Evolutionary conservation across 768 basidiomycete species (phyloP), one percentile per base, ranked within the genome.

Genomic region (Serendipita sp.): DNA sequence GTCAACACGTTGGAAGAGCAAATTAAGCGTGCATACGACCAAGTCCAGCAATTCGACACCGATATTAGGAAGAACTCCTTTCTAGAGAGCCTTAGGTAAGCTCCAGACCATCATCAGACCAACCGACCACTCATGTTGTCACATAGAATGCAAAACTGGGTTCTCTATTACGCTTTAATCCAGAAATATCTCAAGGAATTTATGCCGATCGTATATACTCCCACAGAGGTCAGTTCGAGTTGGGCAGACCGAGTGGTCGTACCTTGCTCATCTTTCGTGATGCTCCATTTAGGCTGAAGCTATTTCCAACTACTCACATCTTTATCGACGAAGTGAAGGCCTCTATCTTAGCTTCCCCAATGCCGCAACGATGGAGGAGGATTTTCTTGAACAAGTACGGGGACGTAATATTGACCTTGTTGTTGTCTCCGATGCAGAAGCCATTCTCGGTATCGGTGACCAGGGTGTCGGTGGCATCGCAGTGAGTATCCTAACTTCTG

Each of bases 351-450:
- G 82, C 1, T 83, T 82, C 65, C 73, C 80, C 0, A 71, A 84
- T 65, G 74, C 76, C 64, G 81, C 88, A 44, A 71, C 75, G 4
- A 90, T 91, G 85, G 87, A 90, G 67, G 78, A 83, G 65, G 83
- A 84, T 65, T 88, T 88, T 68, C 71, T 90, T 24, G 84, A 85
- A 67, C 80, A 82, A 67, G 84, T 80, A 1, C 75, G 74, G 34
- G 82, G 79, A 4, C 74, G 77, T 28, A 74, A 83, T 28, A 81
- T 93, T 62, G 85, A 92, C 64, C 75, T 93, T 24, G 77, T 94
- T 60, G 88, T 93, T 26, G 85, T 85, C 62, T 86, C 88, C 0
- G 91, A 94, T 70, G 82, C 85, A 3, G 90, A 91, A 67, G 87
- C 88, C 0, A 92, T 93, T 64, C 75, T 94, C 9, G 91, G 91